Base-by-base conservation (phyloP, 129 eudicot species). In the Sambucus nigra region DNA sequence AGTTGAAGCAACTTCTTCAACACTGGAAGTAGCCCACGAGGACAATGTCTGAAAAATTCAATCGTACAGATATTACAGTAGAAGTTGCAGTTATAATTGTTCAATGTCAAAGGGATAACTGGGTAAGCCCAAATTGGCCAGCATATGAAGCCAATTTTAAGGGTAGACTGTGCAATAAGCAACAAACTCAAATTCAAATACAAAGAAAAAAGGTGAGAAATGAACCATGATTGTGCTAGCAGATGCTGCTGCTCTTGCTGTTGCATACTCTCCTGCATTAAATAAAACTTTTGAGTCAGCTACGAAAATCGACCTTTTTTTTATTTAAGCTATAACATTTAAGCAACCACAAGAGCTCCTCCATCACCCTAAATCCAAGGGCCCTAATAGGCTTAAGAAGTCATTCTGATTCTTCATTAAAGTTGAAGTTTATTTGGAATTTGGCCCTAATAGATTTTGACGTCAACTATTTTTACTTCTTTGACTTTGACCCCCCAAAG, bases 221-320 rank as follows among this genome's bases (percentile, higher is more conserved):
- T 67, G 66, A 60, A 88, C 97, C 97, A 88, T 88, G 72, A 88
- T 80, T 26, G 97, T 88, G 63, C 95, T 85, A 72, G 97, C 88
- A 23, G 93, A 67, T 52, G 93, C 69, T 68, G 97, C 66, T 57
- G 97, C 97, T 69, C 97, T 73, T 42, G 97, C 97, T 12, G 81
- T 74, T 61, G 97, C 97, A 58, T 73, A 86, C 77, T 88, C 95
- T 38, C 97, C 97, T 84, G 78, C 67, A 66, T 24, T 29, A 66
- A 27, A 35, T 51, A n/a, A 24, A 51, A 26, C 50, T 4, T 51
- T 42, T 11, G 22, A 4, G 15, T 24, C 6, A 47, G 19, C 10
- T 21, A 27, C 23, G 20, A 57, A 35, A 56, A 32, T 9, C 24
- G 10, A 42, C 35, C n/a, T 14, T 24, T 31, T 31, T 41, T 10